phyloP scores from a whole-genome alignment of 2,329 filamentous ascomycete species.

The Fusarium armeniacum region DNA sequence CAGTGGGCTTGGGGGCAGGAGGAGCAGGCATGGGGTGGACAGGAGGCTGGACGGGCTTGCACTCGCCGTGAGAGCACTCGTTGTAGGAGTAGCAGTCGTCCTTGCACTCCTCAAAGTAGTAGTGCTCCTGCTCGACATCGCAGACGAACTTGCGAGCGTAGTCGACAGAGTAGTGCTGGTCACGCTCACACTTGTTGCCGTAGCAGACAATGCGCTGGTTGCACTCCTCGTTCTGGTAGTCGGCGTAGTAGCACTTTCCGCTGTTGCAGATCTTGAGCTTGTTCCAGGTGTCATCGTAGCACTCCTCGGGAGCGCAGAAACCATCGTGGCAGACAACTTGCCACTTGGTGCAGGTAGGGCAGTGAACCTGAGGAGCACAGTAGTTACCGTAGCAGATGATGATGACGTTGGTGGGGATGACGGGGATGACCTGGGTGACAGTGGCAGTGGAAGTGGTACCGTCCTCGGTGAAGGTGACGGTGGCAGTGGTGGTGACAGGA shows the following conservation, averaged over 20 bases:
- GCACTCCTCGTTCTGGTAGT: constrained; percentile 51
- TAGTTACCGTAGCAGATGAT: constrained; percentile 53
- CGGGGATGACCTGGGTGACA: constrained; percentile 41
- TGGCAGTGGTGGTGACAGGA: constrained; percentile 46
- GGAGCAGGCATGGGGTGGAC: constrained; percentile 7
- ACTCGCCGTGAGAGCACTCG: constrained; percentile 47
- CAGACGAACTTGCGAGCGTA: constrained; percentile 54
- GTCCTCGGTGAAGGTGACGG: constrained; percentile 50
- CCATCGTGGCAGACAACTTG: constrained; percentile 55
- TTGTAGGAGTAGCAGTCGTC: constrained; percentile 51
- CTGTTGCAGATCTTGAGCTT: constrained; percentile 54
- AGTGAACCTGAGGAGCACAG: constrained; percentile 50
- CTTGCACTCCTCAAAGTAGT: constrained; percentile 51
- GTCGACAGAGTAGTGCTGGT: constrained; percentile 50
- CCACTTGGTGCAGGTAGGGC: constrained; percentile 47
- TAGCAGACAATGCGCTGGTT: constrained; percentile 55
- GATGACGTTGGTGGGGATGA: constrained; percentile 41
- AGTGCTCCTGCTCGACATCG: constrained; percentile 47
- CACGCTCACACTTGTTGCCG: constrained; percentile 50
- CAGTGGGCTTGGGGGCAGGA: constrained; percentile 20
- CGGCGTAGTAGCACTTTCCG: constrained; percentile 50
- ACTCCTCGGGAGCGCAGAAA: constrained; percentile 51
- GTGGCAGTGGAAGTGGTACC: constrained; percentile 46
- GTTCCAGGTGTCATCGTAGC: constrained; percentile 47
- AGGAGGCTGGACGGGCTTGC: constrained; percentile 42